Base-by-base conservation (phyloP, 2,329 filamentous ascomycete genomes). In the Fusarium sp. region DNA sequence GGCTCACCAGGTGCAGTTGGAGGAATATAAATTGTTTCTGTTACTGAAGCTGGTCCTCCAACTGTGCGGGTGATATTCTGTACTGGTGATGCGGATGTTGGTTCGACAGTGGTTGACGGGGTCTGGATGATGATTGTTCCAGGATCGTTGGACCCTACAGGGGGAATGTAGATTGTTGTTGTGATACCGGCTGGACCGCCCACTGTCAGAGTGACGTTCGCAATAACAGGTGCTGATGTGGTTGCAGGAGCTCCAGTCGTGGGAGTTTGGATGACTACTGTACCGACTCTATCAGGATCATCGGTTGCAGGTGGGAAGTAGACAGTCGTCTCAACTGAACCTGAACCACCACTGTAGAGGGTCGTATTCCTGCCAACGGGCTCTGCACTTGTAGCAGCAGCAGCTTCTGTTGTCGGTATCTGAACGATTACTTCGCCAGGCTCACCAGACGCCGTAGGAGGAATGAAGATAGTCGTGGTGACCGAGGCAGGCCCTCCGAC, bases 81-180 rank as follows among this genome's bases (percentile, higher is more conserved):
- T 30, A 9, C 12, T 1, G n/a, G 30, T 4, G 24, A n/a, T 16
- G 56, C 16, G 5, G 44, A 34, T 2, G 42, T 37, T 10, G 12
- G 18, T 2, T 16, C 16, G 1, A n/a, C n/a, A 6, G 22, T 22
- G 2, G 63, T 22, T 6, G 54, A 44, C 3, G 66, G 65, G 0
- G 65, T 69, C 4, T 69, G 41, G 6, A 69, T 69, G 1, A 69
- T 27, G 3, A 69, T 16, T 0, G 52, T 45, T 7, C 66, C 66
- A 0, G 66, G 60, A 1, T 66, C 55, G 0, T 41, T 29, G 2
- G 65, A 37, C 0, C 4, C 44, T 0, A 58, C 34, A 0, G 64
- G 45, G 7, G 65, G 58, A 4, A 63, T 13, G 1, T 58, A 68
- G 7, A 58, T 42, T 0, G 65, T 63, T 0, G 40, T 54, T 0